Base-by-base conservation (phyloP, 306 rosid species). In the Begonia masoniana region DNA sequence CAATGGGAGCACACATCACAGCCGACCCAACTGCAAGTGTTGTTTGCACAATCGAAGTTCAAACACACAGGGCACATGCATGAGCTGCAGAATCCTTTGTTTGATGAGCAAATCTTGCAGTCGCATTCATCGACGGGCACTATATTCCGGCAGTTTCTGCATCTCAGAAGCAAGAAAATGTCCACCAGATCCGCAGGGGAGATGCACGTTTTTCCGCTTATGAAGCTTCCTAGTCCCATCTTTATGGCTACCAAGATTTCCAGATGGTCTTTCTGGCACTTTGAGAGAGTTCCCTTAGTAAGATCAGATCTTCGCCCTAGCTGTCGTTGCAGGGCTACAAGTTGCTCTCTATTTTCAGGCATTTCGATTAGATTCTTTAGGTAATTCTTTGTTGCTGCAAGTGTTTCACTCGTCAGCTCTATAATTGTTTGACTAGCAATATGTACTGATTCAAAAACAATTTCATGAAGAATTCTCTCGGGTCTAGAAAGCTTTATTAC, bases 111-210 rank as follows among this genome's bases (percentile, higher is more conserved):
- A 68, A 83, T 73, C 78, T 81, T 78, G 81, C 99, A 92, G 67
- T 92, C 99, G 63, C 99, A 92, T 51, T 92, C 99, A 67, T 92
- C 99, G 52, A 87, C 85, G 14, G 99, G 99, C 65, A 92, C 78
- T 50, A 74, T 42, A 59, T 54, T 77, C 76, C 73, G 76, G 79
- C 99, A 92, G 51, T 71, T 92, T 66, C 80, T 83, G 68, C 99
- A 92, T 52, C 82, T 86, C 69, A 31, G 65, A 57, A 68, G 76
- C 82, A 80, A 73, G 84, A 86, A 87, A 78, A 81, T 61, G 69
- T 92, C 99, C 55, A 79, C 74, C 63, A 83, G 73, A 74, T 92
- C 96, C 39, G 54, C 10, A 13, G 51, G 19, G 13, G 88, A 60
- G 19, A 77, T 64, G 10, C 61, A 65, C 58, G 70, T 55, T 52